Evolutionary conservation across 176 grass and related monocot species (phyloP).

Genomic region (Thinopyrum elongatum): DNA sequence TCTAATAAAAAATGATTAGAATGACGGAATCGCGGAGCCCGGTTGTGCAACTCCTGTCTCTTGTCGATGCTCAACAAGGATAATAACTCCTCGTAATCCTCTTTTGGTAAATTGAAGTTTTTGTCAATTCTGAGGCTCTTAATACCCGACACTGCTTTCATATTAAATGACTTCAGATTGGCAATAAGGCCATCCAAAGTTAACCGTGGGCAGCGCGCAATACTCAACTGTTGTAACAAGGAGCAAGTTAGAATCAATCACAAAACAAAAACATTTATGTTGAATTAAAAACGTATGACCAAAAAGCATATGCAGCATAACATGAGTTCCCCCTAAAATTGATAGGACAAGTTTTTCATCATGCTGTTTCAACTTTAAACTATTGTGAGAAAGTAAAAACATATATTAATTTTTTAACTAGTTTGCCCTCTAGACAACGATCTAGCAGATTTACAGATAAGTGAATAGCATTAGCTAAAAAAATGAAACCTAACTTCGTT

Average conservation of each 20-base stretch:
- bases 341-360: neutral
- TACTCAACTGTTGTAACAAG: slow-evolving; percentile 58
- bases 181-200: slow-evolving; percentile 65
- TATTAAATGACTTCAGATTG: slow-evolving; percentile 68
- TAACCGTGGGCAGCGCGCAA: slow-evolving; percentile 52
- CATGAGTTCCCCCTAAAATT: neutral
- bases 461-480: neutral
- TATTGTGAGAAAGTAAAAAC: neutral
- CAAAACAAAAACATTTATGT: neutral
- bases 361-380: neutral
- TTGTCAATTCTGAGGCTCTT: slow-evolving; percentile 64
- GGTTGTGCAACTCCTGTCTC: slow-evolving; percentile 24
- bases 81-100: slow-evolving; percentile 58
- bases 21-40: slow-evolving; percentile 52
- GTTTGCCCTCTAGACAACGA: neutral
- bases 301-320: neutral
- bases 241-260: neutral
- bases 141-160: slow-evolving; percentile 39
- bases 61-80: slow-evolving; percentile 54
- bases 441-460: neutral
- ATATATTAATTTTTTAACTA: neutral
- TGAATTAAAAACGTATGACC: neutral
- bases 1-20: slow-evolving; percentile 38
- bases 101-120: slow-evolving; percentile 50
- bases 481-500: neutral